Evolutionary conservation across 805 yeast genomes (phyloP).

Genomic region (Kluyveromyces dobzhanskii): DNA sequence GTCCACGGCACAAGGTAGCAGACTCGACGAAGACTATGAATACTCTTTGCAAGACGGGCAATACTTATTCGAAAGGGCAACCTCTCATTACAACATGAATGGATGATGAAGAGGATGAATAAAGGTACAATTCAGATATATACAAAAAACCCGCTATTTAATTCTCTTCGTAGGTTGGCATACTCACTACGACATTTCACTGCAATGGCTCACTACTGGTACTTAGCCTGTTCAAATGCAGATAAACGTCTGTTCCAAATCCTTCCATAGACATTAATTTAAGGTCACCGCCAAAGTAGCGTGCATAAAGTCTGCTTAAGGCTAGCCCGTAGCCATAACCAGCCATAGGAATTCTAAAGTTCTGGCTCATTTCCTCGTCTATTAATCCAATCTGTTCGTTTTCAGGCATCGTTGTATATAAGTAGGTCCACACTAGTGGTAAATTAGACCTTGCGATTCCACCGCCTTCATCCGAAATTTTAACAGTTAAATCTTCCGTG

Average conservation of each 20-base stretch:
- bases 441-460: conserved; percentile 81
- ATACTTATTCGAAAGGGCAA: conserved; percentile 26
- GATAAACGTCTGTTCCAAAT: conserved; percentile 85
- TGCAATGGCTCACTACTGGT: conserved; percentile 60
- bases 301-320: conserved; percentile 74
- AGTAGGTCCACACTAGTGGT: conserved; percentile 83
- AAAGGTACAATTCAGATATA: no score
- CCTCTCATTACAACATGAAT: conserved; percentile 14
- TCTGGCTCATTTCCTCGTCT: conserved; percentile 46
- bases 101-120: conserved; percentile 1
- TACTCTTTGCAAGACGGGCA: conserved; percentile 29
- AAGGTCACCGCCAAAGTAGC: conserved; percentile 86
- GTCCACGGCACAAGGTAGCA: conserved; percentile 12
- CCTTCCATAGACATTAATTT: conserved; percentile 88
- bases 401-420: conserved; percentile 78
- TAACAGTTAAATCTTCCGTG: conserved; percentile 81
- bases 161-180: no score
- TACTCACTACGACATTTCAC: no score
- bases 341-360: conserved; percentile 85
- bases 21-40: conserved; percentile 36
- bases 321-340: conserved; percentile 92
- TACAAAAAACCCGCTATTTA: no score
- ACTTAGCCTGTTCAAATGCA: conserved; percentile 74
- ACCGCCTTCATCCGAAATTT: conserved; percentile 89
- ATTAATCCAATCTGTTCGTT: conserved; percentile 49